These are phyloP conservation scores for Gossypium thurberi DNA, from an alignment of 345 rosid species.

Conservation along the genomic window DNA sequence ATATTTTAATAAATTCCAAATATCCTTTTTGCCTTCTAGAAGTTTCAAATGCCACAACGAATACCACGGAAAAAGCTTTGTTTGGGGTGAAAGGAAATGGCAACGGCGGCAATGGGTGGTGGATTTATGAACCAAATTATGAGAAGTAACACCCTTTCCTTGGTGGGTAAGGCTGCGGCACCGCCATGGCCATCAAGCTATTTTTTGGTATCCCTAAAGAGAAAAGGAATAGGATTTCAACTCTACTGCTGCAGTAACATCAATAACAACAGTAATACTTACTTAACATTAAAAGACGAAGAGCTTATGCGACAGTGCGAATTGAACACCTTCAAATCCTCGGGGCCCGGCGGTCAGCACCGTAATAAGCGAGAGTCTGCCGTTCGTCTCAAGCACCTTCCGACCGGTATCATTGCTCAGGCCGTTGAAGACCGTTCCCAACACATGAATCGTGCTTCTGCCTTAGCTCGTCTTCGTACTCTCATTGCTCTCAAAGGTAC, in stretches of 20 bases:
- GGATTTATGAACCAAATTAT: background rate
- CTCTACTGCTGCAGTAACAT: background rate
- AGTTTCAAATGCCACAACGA: too few species aligned
- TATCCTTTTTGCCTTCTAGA: too few species aligned
- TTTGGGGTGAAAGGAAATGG: background rate
- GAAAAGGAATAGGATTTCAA: background rate
- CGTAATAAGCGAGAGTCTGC: slow-evolving; percentile 95
- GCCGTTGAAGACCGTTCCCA: slow-evolving; percentile 91
- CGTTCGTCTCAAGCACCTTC: slow-evolving; percentile 76
- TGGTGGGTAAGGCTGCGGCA: background rate
- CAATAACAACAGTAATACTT: slow-evolving; percentile 13
- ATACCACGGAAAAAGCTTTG: too few species aligned
- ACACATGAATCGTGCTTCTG: slow-evolving; percentile 87
- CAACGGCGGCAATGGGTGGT: background rate
- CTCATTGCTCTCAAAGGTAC: slow-evolving; percentile 73
- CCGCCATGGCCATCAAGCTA: background rate
- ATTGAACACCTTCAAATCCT: slow-evolving; percentile 59
- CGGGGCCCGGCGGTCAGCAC: slow-evolving; percentile 97
- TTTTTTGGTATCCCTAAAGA: background rate
- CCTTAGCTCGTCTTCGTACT: slow-evolving; percentile 69
- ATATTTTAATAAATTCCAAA: too few species aligned
- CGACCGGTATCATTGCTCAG: slow-evolving; percentile 80
- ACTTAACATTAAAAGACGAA: slow-evolving; percentile 52
- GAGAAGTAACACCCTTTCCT: background rate
- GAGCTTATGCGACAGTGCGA: slow-evolving; percentile 78